Percentiles rank a stretch among this genome's conserved stretches.
Evolutionary conservation across 331 rosid species (phyloP).

Genomic region (Spiraea crenata): DNA sequence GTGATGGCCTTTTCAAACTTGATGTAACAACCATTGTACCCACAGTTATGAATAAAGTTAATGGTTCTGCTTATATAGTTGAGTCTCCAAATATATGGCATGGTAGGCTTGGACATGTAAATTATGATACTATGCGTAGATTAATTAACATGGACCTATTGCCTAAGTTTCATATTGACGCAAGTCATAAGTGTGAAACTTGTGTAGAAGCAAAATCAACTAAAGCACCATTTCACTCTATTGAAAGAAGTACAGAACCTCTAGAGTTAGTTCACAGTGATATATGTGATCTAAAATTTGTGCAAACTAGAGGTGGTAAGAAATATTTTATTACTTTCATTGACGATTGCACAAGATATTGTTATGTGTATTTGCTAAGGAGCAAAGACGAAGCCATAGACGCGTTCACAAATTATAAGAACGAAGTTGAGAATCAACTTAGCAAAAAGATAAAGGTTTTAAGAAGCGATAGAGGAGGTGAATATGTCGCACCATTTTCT

Average conservation of each 20-base stretch:
- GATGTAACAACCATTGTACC: neutral
- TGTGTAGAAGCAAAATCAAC: neutral
- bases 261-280: neutral
- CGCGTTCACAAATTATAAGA: neutral
- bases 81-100: neutral
- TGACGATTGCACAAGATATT: neutral
- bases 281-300: neutral
- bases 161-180: neutral
- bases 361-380: neutral
- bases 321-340: neutral
- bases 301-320: neutral
- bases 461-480: neutral
- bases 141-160: neutral
- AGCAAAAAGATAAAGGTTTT: slow-evolving; percentile 3
- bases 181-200: neutral
- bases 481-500: neutral
- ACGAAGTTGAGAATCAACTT: slow-evolving; percentile 17
- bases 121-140: neutral
- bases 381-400: neutral
- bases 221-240: neutral
- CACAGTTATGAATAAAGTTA: neutral
- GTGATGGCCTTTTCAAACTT: neutral
- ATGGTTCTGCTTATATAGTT: neutral
- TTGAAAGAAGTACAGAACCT: slow-evolving; percentile 2
- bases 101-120: neutral